Base-by-base conservation (phyloP, 805 yeast genomes). In the Zygoascus tannicola region DNA sequence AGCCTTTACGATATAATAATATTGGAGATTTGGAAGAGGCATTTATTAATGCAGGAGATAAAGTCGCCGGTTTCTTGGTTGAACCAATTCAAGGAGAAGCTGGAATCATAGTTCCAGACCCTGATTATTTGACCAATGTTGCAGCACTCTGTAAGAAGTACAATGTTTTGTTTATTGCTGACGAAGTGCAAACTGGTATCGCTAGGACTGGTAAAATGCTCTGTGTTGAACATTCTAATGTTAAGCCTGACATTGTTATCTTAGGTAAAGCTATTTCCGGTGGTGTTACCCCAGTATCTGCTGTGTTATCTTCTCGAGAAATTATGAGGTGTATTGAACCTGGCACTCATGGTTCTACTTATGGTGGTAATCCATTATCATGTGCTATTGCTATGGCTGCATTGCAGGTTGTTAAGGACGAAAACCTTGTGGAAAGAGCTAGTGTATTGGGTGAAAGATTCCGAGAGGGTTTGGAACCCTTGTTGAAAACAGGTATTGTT, bases 31-130 rank as follows among this genome's bases (percentile, higher is more conserved):
- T 90, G 43, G 87, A 86, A 65, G 70, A 71, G 54, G 95, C 94
- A 2, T 79, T 88, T 57, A 69, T 73, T 52, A 75, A 75, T 45
- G 86, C 90, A 20, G 96, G 96, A 51, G 90, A 84, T 62, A 80
- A 78, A 62, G 78, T 90, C 52, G 94, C 95, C 37, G 97, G 95
- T 35, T 76, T 90, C 53, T 68, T 90, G 51, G 76, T 90, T 55
- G 97, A 90, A 68, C 97, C 97, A 50, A 88, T 88, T 58, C 97
- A 90, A 65, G 97, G 97, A 63, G 97, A 90, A 65, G 97, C 97
- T 28, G 97, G 97, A 55, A 90, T 90, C 53, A 90, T 88, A 22
- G 96, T 88, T 21, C 97, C 97, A 43, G 92, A 92, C 52, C 67
- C 62, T 40, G 94, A 76, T 56, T 90, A 88, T 69, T 74, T 90